Conservation (phyloP, 352 stramenopile species). For the Stramenopiles sp. region DNA sequence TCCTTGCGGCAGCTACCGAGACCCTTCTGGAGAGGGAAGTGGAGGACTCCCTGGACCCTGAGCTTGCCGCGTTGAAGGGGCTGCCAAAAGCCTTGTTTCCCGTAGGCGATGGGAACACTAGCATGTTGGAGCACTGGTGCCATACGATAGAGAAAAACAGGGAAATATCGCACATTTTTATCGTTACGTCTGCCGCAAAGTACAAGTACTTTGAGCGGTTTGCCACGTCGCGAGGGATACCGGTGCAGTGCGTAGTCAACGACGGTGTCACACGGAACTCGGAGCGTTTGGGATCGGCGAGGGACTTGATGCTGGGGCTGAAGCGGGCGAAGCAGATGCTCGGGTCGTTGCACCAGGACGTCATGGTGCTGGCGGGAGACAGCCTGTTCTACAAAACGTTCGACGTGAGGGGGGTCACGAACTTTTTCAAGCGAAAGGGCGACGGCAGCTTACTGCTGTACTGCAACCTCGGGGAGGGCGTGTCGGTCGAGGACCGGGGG, state of each 20-base stretch:
- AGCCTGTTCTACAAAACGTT: slow-evolving; percentile 24
- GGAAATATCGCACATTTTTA: slow-evolving; percentile 20
- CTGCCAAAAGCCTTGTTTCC: slow-evolving; percentile 21
- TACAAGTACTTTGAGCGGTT: slow-evolving; percentile 25
- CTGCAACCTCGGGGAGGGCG: slow-evolving; percentile 15
- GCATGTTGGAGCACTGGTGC: slow-evolving; percentile 22
- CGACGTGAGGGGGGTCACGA: slow-evolving; percentile 18
- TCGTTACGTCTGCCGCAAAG: slow-evolving; percentile 20
- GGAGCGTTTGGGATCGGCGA: slow-evolving; percentile 16
- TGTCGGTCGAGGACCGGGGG: slow-evolving; percentile 15
- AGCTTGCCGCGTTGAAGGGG: slow-evolving; percentile 10
- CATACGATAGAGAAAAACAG: slow-evolving; percentile 16
- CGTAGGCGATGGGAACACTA: slow-evolving; percentile 13
- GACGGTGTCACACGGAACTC: slow-evolving; percentile 15
- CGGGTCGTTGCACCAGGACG: slow-evolving; percentile 12
- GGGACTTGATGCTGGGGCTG: slow-evolving; percentile 19
- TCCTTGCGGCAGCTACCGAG: slow-evolving; percentile 20
- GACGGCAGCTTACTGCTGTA: slow-evolving; percentile 18
- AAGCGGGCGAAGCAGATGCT: not conserved
- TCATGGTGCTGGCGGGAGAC: slow-evolving; percentile 21
- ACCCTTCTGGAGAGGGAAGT: slow-evolving; percentile 19
- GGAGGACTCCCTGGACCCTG: slow-evolving; percentile 6
- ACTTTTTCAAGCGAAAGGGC: not conserved
- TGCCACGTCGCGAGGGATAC: slow-evolving; percentile 20
- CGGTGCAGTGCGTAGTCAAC: slow-evolving; percentile 19